phyloP scores from a whole-genome alignment of 257 asterid genomes.

The Coffea eugenioides region DNA sequence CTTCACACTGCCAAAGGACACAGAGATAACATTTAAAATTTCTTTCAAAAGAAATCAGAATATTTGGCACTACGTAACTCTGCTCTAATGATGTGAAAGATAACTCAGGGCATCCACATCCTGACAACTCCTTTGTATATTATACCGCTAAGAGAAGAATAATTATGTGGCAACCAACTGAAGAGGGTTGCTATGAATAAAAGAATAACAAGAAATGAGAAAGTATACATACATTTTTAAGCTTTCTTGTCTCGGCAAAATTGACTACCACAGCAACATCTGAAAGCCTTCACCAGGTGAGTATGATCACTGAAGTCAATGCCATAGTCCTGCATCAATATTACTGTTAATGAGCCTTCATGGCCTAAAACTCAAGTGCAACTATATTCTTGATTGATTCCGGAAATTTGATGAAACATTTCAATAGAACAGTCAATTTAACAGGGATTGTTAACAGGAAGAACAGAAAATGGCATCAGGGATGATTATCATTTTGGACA shows the following conservation, averaged over 20 bases:
- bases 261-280: slow-evolving; percentile 47
- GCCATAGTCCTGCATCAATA: slow-evolving; percentile 53
- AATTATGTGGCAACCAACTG: background rate
- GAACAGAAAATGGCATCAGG: background rate
- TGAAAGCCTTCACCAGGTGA: slow-evolving; percentile 42
- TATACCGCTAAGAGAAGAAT: background rate
- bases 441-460: background rate
- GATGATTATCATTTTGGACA: background rate
- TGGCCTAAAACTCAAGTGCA: background rate
- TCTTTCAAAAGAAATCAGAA: background rate
- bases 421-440: background rate
- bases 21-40: background rate
- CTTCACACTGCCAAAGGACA: background rate
- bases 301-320: slow-evolving; percentile 38
- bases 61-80: background rate
- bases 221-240: slow-evolving; percentile 24
- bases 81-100: background rate
- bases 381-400: background rate
- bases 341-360: background rate
- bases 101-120: too few species aligned
- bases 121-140: too few species aligned
- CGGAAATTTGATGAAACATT: background rate
- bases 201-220: background rate
- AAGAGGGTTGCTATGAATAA: background rate
- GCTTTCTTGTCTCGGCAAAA: slow-evolving; percentile 41